These are phyloP conservation scores for Nakazawaea holstii DNA, from an alignment of 805 yeast species.

Conservation along the genomic window DNA sequence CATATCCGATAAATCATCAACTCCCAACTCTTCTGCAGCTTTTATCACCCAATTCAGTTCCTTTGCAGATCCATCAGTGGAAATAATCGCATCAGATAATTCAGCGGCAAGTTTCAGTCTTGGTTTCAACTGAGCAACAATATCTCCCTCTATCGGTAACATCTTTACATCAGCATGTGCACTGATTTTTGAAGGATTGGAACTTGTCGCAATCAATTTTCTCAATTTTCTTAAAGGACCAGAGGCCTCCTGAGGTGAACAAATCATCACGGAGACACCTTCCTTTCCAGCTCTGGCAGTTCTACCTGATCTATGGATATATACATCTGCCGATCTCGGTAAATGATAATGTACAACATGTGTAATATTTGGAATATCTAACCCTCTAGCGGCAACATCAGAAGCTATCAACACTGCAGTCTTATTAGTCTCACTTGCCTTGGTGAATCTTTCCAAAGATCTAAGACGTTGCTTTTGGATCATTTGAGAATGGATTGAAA, in stretches of 20 bases:
- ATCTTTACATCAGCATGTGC: constrained; percentile 50
- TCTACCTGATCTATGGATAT: constrained; percentile 94
- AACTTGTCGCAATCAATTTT: constrained; percentile 38
- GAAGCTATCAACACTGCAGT: constrained; percentile 80
- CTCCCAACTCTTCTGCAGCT: constrained; percentile 91
- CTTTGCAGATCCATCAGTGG: constrained; percentile 46
- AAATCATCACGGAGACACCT: constrained; percentile 92
- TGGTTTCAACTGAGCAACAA: constrained; percentile 63
- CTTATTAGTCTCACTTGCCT: constrained; percentile 41
- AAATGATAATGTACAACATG: constrained; percentile 96
- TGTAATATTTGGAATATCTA: constrained; percentile 84
- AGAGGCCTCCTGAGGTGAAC: constrained; percentile 90
- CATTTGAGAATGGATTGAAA: constrained; percentile 90
- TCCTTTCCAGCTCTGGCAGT: constrained; percentile 95
- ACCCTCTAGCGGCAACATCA: constrained; percentile 97
- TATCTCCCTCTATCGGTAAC: constrained; percentile 71
- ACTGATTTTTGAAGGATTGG: constrained; percentile 6
- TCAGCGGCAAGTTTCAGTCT: constrained; percentile 66
- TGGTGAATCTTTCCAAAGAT: constrained; percentile 75
- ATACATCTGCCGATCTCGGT: constrained; percentile 91
- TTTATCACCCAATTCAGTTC: constrained; percentile 79
- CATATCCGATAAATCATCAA: constrained; percentile 63
- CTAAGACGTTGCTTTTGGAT: constrained; percentile 88
- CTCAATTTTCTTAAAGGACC: constrained; percentile 81
- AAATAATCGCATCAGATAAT: constrained; percentile 67